Evolutionary conservation across 2,329 filamentous ascomycete genomes (phyloP), one percentile per base, ranked within the genome.

Genomic region (Cytospora mali): DNA sequence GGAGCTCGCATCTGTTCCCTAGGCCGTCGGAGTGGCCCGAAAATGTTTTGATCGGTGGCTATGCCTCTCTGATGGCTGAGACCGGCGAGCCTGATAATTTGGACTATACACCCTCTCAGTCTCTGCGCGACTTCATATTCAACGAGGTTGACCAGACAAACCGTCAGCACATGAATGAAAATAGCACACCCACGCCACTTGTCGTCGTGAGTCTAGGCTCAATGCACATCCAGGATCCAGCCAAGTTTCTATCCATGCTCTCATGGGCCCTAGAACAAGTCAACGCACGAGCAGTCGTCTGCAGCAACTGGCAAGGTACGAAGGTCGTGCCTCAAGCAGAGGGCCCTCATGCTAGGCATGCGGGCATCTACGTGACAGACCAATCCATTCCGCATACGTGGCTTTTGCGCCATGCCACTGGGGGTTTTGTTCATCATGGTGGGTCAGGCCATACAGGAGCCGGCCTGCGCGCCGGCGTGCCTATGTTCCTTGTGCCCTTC

Each of bases 321-420:
- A 53, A 53, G 35, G 35, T 42, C 18, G 28, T 18, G 4, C 14
- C n/a, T 13, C 50, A 53, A 28, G 21, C 28, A 33, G 50, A 18
- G 27, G 31, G 21, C 18, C 18, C 28, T 21, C 50, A 18, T 21
- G 16, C 16, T 5, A 53, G 18, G 7, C 16, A 21, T 31, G 11
- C 18, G 11, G 28, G 28, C 2, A 53, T 53, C 18, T 53, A 53
- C 27, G 16, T 53, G 27, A 21, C 50, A 7, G 50, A 53, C 50
- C 50, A 53, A 21, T 31, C 50, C 16, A 31, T 53, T n/a, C 50
- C 28, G 2, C 50, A 53, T 23, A 21, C 50, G 21, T 53, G 50
- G 50, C 50, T 53, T 21, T 31, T 53, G 50, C 50, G 50, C 50
- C 28, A 53, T 28, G 50, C 50, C 28, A 53, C 28, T 31, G 50